Conservation (phyloP, 176 grass and related monocot genomes). For the bread wheat (Triticum aestivum) region DNA sequence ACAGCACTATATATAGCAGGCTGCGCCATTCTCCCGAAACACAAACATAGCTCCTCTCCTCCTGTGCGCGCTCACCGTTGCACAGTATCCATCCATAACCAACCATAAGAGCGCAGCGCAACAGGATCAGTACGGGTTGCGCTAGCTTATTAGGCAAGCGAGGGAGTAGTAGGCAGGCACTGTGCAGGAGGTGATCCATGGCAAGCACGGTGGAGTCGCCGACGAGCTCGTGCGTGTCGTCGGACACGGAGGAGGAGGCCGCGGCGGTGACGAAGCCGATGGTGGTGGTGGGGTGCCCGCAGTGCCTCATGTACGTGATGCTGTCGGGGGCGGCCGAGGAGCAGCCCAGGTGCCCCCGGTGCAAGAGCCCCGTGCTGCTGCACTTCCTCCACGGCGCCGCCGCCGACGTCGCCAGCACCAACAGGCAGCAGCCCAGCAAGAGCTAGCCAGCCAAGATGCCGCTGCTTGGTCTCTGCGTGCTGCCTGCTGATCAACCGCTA, state of each 20-base stretch:
- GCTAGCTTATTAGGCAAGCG: not conserved
- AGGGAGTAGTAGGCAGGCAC: not conserved
- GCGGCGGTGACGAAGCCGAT: constrained; percentile 41
- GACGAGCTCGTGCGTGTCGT: constrained; percentile 76
- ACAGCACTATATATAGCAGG: constrained; percentile 31
- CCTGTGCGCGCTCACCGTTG: not conserved
- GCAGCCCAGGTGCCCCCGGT: constrained; percentile 65
- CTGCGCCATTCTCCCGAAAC: constrained; percentile 21
- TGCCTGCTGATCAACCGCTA: not conserved
- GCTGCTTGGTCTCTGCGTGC: not conserved
- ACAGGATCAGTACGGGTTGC: not conserved
- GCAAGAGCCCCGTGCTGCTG: constrained; percentile 69
- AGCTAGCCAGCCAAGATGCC: not conserved
- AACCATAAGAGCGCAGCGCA: not conserved
- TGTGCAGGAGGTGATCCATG: not conserved
- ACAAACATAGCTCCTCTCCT: constrained; percentile 18
- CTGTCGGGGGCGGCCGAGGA: constrained; percentile 45
- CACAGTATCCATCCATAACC: not conserved
- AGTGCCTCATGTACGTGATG: constrained; percentile 86
- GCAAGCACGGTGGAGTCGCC: constrained; percentile 42
- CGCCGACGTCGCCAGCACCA: not conserved
- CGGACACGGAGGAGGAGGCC: constrained; percentile 57
- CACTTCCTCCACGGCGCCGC: constrained; percentile 32
- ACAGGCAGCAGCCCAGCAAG: constrained; percentile 1
- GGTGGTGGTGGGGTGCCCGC: constrained; percentile 69